A percentile compares a stretch with the other conserved stretches of the same genome.
Evolutionary conservation across 345 rosid species (phyloP).

Genomic region (Cardamine chenopodiifolia): DNA sequence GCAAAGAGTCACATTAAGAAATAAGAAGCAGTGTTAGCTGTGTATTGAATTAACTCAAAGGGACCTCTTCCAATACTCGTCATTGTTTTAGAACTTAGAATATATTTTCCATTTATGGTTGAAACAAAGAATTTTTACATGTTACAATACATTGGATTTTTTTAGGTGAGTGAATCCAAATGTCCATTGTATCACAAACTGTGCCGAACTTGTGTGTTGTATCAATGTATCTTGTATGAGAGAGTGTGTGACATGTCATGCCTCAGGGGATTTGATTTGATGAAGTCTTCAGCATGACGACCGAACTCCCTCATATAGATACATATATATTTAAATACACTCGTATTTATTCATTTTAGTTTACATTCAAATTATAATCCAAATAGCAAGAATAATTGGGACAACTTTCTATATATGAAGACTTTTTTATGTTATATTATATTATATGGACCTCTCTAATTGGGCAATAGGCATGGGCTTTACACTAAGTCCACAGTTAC

Average conservation of each 20-base stretch:
- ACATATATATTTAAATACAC: background rate
- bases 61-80: background rate
- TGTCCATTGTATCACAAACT: background rate
- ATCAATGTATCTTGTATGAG: background rate
- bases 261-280: constrained; percentile 30
- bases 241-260: constrained; percentile 22
- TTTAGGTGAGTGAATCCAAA: background rate
- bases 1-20: background rate
- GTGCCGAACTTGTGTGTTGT: constrained; percentile 12
- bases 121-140: background rate
- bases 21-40: no score
- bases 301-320: background rate
- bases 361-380: constrained; percentile 22
- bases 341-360: background rate
- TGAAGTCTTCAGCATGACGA: background rate
- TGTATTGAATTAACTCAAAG: background rate
- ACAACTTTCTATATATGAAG: constrained; percentile 25
- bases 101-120: background rate
- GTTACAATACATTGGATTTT: no score
- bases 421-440: no score
- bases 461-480: no score
- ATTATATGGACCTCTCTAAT: no score
- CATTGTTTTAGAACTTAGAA: background rate
- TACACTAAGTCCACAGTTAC: no score
- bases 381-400: constrained; percentile 25